Conservation (phyloP, 345 rosid genomes). For the Firmiana major region DNA sequence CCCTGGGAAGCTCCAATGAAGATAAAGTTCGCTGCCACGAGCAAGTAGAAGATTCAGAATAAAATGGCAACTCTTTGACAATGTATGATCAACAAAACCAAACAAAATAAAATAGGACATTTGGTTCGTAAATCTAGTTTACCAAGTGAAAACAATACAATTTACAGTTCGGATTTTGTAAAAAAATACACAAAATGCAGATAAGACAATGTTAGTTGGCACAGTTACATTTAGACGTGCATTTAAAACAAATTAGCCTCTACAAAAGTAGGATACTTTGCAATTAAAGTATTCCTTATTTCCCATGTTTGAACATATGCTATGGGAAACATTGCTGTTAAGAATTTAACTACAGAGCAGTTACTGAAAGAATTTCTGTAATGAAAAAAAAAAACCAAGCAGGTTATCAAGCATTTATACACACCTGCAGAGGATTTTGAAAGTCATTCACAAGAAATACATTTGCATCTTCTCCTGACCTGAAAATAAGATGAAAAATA, state of each 20-base stretch:
- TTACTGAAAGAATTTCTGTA: background rate
- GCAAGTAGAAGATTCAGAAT: slow-evolving; percentile 17
- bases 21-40: slow-evolving; percentile 70
- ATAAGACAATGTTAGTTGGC: background rate
- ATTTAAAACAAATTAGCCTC: background rate
- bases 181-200: background rate
- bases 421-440: slow-evolving; percentile 83
- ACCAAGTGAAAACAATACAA: background rate
- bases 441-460: slow-evolving; percentile 88
- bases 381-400: background rate
- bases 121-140: background rate
- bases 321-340: background rate
- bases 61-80: background rate
- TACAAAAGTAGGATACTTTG: background rate
- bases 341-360: background rate
- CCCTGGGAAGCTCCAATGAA: slow-evolving; percentile 86
- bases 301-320: background rate
- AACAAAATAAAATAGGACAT: background rate
- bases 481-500: slow-evolving; percentile 31
- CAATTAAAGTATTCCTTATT: background rate
- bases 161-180: background rate
- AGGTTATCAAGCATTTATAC: slow-evolving; percentile 9
- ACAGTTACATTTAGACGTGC: background rate
- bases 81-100: background rate
- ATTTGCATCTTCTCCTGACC: slow-evolving; percentile 90